Conservation (phyloP, 2,329 filamentous ascomycete species). For the Alternaria panax region DNA sequence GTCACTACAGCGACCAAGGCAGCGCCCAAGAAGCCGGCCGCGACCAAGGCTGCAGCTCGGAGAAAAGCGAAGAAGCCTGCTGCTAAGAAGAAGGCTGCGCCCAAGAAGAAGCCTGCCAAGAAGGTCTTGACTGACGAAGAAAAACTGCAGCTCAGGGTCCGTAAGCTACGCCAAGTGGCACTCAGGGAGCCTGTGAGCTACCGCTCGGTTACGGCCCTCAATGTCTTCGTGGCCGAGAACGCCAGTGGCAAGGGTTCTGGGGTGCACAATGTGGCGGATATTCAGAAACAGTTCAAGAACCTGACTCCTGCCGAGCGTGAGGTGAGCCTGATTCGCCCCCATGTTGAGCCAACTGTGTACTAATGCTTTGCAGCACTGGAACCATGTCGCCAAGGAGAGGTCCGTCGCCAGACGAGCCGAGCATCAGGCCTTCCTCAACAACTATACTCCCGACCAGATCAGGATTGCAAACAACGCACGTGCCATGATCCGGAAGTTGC, state of each 20-base stretch:
- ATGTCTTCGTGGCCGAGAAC: slow-evolving; percentile 37
- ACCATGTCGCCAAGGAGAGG: slow-evolving; percentile 59
- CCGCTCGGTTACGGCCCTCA: slow-evolving; percentile 24
- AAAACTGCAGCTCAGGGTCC: slow-evolving; percentile 38
- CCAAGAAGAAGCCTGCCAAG: slow-evolving; percentile 32
- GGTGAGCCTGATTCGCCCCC: slow-evolving; percentile 27
- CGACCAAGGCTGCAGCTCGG: slow-evolving; percentile 19
- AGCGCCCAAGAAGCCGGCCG: slow-evolving; percentile 24
- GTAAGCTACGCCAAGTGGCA: slow-evolving; percentile 48
- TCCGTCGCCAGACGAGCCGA: slow-evolving; percentile 53
- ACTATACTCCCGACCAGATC: slow-evolving; percentile 65
- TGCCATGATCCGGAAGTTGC: slow-evolving; percentile 37
- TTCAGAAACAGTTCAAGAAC: slow-evolving; percentile 38
- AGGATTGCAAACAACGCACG: slow-evolving; percentile 67
- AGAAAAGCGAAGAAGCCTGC: slow-evolving; percentile 27
- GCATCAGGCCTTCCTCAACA: slow-evolving; percentile 63
- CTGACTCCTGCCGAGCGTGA: slow-evolving; percentile 47
- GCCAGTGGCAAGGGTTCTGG: not conserved
- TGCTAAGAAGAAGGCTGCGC: slow-evolving; percentile 30
- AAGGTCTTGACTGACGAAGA: slow-evolving; percentile 39
- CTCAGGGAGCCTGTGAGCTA: slow-evolving; percentile 42
- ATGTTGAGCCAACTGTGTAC: not conserved
- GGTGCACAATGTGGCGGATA: too few relatives aligned
- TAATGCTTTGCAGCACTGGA: slow-evolving; percentile 57
- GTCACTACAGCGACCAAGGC: slow-evolving; percentile 33